phyloP scores from a whole-genome alignment of 2,329 filamentous ascomycete species.

The Colletotrichum somersetense region DNA sequence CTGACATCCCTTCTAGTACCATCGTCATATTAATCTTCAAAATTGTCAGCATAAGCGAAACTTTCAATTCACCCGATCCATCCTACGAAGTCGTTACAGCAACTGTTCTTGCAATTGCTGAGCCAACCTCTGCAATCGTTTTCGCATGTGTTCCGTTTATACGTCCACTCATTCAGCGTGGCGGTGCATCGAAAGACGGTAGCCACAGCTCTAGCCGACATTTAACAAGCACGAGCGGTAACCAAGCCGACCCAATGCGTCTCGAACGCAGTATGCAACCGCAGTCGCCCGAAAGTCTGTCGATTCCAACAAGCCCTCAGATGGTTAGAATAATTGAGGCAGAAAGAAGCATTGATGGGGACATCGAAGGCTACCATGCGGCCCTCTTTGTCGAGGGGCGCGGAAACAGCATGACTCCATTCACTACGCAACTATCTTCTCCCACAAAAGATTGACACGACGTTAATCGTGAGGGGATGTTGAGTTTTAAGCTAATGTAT shows the following conservation, averaged over 20 bases:
- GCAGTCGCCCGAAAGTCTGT: background rate
- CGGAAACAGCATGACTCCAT: too few species aligned
- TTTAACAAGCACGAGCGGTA: background rate
- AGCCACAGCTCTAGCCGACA: background rate
- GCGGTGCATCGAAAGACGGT: background rate
- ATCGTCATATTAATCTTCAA: conserved; percentile 15
- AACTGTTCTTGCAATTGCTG: conserved; percentile 3
- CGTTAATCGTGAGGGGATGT: too few species aligned
- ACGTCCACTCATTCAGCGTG: background rate
- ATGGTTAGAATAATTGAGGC: background rate
- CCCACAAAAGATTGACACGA: too few species aligned
- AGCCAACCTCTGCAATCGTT: conserved; percentile 14
- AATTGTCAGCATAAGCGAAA: background rate
- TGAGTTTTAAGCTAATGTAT: too few species aligned
- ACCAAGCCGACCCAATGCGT: background rate
- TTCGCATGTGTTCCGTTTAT: conserved; percentile 22
- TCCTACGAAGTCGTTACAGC: conserved; percentile 6
- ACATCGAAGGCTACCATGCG: background rate
- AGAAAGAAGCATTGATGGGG: background rate
- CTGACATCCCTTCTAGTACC: conserved; percentile 7
- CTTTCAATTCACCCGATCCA: background rate
- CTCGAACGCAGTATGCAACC: background rate
- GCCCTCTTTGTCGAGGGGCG: too few species aligned
- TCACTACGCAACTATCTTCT: too few species aligned
- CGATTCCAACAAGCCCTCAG: too few species aligned